These are phyloP conservation scores for Neurospora tetraspora DNA, from an alignment of 495 filamentous ascomycete genomes.

Conservation along the genomic window DNA sequence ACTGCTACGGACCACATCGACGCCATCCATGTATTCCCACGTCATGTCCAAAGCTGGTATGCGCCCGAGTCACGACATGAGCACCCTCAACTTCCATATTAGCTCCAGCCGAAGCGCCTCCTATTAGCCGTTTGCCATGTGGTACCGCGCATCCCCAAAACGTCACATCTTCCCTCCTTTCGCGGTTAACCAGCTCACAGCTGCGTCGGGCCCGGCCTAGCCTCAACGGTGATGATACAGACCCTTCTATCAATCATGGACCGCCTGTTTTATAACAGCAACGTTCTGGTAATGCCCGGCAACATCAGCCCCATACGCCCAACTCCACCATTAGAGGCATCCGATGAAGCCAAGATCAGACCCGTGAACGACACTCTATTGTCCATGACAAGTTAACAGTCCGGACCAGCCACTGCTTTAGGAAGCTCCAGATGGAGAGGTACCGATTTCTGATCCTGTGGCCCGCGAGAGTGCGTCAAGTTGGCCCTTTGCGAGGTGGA, in stretches of 20 bases:
- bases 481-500: slow-evolving; percentile 1
- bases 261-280: background rate
- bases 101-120: slow-evolving; percentile 9
- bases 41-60: background rate
- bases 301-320: background rate
- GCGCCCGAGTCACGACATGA: slow-evolving; percentile 1
- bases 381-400: background rate
- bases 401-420: slow-evolving; percentile 3
- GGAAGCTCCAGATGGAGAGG: slow-evolving; percentile 2
- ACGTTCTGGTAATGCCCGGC: background rate
- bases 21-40: background rate
- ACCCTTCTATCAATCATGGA: slow-evolving; percentile 4
- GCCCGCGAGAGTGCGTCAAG: slow-evolving; percentile 2
- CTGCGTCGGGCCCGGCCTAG: slow-evolving; percentile 9
- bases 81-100: background rate
- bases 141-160: slow-evolving; percentile 4
- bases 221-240: slow-evolving; percentile 20
- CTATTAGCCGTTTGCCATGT: slow-evolving; percentile 14
- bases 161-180: slow-evolving; percentile 9
- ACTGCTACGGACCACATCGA: background rate
- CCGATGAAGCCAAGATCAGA: background rate
- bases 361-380: background rate
- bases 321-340: background rate
- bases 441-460: background rate
- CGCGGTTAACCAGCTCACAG: slow-evolving; percentile 20